A percentile compares a stretch with the other conserved stretches of the same genome.
Evolutionary conservation across 768 basidiomycete genomes (phyloP).

Genomic region (Boletus fagicola): DNA sequence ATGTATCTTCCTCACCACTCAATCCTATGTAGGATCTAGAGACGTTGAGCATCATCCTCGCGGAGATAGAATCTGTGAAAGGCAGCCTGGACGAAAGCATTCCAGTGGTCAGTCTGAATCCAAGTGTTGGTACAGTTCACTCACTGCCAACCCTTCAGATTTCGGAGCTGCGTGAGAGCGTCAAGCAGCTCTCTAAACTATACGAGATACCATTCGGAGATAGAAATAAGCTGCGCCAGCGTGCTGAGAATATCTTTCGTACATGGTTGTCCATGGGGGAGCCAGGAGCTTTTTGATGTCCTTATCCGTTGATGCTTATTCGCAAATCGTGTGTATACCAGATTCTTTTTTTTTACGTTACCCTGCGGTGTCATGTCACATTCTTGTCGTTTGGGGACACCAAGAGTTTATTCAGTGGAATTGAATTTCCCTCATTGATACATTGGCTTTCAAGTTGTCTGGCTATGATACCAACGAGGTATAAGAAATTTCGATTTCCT

Average conservation of each 20-base stretch:
- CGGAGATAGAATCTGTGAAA: constrained; percentile 31
- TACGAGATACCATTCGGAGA: constrained; percentile 33
- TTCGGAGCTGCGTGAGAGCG: constrained; percentile 16
- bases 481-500: background rate
- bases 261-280: constrained; percentile 14
- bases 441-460: background rate
- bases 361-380: background rate
- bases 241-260: constrained; percentile 16
- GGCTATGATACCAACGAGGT: background rate
- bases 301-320: background rate
- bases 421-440: background rate
- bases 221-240: constrained; percentile 25
- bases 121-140: background rate
- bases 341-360: background rate
- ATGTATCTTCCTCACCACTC: background rate
- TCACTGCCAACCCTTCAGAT: constrained; percentile 12
- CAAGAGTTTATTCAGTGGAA: background rate
- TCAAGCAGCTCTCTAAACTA: constrained; percentile 28
- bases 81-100: constrained; percentile 4
- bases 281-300: background rate
- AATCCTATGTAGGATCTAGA: constrained; percentile 24
- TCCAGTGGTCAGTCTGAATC: constrained; percentile 17
- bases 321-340: constrained; percentile 6
- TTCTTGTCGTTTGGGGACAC: background rate
- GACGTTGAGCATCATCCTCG: constrained; percentile 27